A percentile compares a stretch with the other conserved stretches of the same genome.
phyloP scores from a whole-genome alignment of 805 yeast genomes.

The Metschnikowia reukaufii region DNA sequence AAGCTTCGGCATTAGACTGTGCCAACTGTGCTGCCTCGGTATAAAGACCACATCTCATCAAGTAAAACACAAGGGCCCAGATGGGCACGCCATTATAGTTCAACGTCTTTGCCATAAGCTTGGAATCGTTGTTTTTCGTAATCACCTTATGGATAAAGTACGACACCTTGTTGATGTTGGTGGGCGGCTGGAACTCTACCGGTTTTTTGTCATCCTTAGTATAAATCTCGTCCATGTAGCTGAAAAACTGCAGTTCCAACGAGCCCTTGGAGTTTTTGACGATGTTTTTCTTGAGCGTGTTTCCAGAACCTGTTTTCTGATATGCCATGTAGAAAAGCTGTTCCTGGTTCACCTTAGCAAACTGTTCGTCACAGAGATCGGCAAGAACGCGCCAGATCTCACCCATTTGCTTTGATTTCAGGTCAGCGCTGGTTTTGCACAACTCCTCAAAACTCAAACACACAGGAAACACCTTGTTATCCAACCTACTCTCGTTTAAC shows the following conservation, averaged over 20 bases:
- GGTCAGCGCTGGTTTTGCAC: constrained; percentile 56
- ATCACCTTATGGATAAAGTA: constrained; percentile 49
- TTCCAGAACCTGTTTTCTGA: constrained; percentile 14
- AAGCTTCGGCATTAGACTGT: constrained; percentile 60
- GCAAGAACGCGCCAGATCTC: constrained; percentile 74
- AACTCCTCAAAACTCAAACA: constrained; percentile 60
- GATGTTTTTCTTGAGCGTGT: constrained; percentile 42
- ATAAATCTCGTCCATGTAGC: constrained; percentile 66
- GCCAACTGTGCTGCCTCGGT: constrained; percentile 77
- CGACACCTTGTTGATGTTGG: constrained; percentile 68
- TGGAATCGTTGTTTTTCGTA: constrained; percentile 29
- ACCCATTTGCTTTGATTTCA: constrained; percentile 66
- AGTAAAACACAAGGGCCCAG: constrained; percentile 90
- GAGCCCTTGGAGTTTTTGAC: constrained; percentile 56
- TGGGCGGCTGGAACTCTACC: constrained; percentile 49
- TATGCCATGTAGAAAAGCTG: constrained; percentile 30
- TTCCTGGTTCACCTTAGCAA: constrained; percentile 34
- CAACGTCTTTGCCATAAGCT: constrained; percentile 32
- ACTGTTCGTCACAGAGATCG: constrained; percentile 43
- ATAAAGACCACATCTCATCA: constrained; percentile 79
- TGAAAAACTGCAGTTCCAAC: constrained; percentile 76
- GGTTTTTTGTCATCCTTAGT: constrained; percentile 49
- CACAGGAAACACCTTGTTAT: constrained; percentile 52
- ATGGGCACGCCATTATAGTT: constrained; percentile 79
- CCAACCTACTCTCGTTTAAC: constrained; percentile 68